Conservation (phyloP, 2,329 filamentous ascomycete species). For the Aspergillus fijiensis region DNA sequence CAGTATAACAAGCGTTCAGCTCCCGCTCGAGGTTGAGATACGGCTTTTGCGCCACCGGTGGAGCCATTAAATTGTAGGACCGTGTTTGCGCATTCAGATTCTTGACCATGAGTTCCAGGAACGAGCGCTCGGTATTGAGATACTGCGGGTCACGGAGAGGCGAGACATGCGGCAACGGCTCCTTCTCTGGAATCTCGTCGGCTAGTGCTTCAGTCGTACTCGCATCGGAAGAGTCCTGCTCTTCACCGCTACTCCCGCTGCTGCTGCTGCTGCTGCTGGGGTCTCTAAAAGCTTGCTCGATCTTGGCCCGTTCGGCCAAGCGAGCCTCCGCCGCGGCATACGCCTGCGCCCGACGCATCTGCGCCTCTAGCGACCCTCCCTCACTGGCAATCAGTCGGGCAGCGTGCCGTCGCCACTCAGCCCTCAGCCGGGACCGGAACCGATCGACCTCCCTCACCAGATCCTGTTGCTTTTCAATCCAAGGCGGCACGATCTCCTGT, state of each 20-base stretch:
- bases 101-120: conserved; percentile 72
- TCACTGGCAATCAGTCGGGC: conserved; percentile 73
- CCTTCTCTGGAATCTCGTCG: conserved; percentile 7
- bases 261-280: neutral
- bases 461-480: conserved; percentile 99
- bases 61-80: conserved; percentile 93
- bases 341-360: conserved; percentile 68
- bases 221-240: conserved; percentile 8
- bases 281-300: conserved; percentile 25
- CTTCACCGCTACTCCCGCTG: neutral
- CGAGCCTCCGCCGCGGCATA: conserved; percentile 72
- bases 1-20: conserved; percentile 75
- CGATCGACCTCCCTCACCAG: conserved; percentile 65
- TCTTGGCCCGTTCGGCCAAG: conserved; percentile 25
- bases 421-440: conserved; percentile 73
- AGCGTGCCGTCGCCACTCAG: conserved; percentile 82
- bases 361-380: conserved; percentile 71
- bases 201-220: conserved; percentile 13
- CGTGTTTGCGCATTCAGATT: conserved; percentile 78
- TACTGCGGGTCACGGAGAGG: conserved; percentile 80
- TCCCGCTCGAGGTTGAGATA: conserved; percentile 85
- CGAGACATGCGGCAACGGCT: conserved; percentile 43
- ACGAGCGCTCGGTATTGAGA: conserved; percentile 69
- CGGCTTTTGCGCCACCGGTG: conserved; percentile 86
- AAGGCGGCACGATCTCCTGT: conserved; percentile 92